Evolutionary conservation across 768 basidiomycete species (phyloP).

Genomic region (Trichaptum fuscoviolaceum): DNA sequence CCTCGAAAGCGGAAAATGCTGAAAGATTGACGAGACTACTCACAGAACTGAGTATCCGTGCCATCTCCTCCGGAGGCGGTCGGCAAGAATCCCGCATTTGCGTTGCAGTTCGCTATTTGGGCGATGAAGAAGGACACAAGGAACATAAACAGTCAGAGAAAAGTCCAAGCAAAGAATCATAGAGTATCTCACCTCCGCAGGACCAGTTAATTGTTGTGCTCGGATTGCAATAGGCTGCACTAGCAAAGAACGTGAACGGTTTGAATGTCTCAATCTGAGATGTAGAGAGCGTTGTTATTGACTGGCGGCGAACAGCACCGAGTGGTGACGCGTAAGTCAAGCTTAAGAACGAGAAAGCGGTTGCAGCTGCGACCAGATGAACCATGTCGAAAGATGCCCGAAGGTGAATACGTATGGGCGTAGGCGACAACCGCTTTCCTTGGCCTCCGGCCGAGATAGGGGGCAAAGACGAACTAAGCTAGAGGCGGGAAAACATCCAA

Average conservation of each 20-base stretch:
- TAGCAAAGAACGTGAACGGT: constrained; percentile 17
- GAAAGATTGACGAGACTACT: constrained; percentile 6
- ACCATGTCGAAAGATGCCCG: background rate
- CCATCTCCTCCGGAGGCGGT: constrained; percentile 46
- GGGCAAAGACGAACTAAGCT: too few relatives aligned
- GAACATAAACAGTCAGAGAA: background rate
- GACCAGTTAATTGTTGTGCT: constrained; percentile 16
- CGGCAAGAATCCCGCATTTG: constrained; percentile 42
- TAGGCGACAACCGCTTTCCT: too few relatives aligned
- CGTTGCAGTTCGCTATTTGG: constrained; percentile 42
- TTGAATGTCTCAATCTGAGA: constrained; percentile 21
- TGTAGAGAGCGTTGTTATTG: constrained; percentile 12
- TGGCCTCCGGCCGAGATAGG: too few relatives aligned
- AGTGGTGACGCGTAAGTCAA: constrained; percentile 54
- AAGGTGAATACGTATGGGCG: too few relatives aligned
- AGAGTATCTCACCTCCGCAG: constrained; percentile 18
- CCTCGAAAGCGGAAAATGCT: background rate
- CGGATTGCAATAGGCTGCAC: constrained; percentile 17
- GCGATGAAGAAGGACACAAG: background rate
- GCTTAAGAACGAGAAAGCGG: constrained; percentile 81
- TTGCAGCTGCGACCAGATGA: constrained; percentile 67
- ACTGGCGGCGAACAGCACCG: background rate
- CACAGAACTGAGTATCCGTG: constrained; percentile 36
- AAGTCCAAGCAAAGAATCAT: background rate
- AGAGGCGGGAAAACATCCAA: background rate